These are phyloP conservation scores for Periglandula ipomoeae DNA, from an alignment of 2,329 filamentous ascomycete species.

Conservation along the genomic window DNA sequence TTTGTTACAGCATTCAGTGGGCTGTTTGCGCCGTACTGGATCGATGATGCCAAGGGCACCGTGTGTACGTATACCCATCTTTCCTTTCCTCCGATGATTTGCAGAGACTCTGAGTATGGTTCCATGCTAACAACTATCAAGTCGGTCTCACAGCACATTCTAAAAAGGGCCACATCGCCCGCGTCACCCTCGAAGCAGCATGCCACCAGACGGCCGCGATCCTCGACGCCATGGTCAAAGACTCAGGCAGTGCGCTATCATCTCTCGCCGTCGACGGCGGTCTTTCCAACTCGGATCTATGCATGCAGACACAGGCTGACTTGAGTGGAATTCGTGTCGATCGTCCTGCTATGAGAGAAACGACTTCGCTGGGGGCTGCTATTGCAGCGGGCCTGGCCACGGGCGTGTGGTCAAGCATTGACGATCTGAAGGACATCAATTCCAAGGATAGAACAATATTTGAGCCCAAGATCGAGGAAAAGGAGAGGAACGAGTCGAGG, in stretches of 20 bases:
- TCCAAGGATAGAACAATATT: slow-evolving; percentile 61
- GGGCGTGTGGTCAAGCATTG: slow-evolving; percentile 66
- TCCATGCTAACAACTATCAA: slow-evolving; percentile 18
- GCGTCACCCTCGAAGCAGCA: slow-evolving; percentile 81
- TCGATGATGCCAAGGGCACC: slow-evolving; percentile 83
- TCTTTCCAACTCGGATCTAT: slow-evolving; percentile 79
- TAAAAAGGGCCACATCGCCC: slow-evolving; percentile 74
- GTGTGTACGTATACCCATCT: slow-evolving; percentile 46
- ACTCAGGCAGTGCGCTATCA: slow-evolving; percentile 66
- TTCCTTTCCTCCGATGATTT: background rate
- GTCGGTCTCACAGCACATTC: slow-evolving; percentile 82
- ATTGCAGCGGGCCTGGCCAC: slow-evolving; percentile 84
- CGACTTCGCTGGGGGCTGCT: slow-evolving; percentile 78
- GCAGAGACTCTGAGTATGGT: too few relatives aligned
- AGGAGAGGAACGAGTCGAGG: slow-evolving; percentile 32
- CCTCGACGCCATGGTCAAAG: slow-evolving; percentile 81
- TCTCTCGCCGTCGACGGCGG: slow-evolving; percentile 80
- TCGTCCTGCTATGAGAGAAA: slow-evolving; percentile 82
- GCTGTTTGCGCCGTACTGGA: slow-evolving; percentile 90
- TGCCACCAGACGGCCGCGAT: slow-evolving; percentile 93
- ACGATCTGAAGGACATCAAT: slow-evolving; percentile 66
- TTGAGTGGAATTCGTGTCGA: slow-evolving; percentile 75
- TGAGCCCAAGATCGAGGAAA: slow-evolving; percentile 48
- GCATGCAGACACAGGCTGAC: slow-evolving; percentile 88
- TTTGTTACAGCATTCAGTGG: slow-evolving; percentile 89